Percentiles rank a stretch among this genome's conserved stretches.
Conservation (phyloP, 2,329 filamentous ascomycete species). For the Fusarium sp. region DNA sequence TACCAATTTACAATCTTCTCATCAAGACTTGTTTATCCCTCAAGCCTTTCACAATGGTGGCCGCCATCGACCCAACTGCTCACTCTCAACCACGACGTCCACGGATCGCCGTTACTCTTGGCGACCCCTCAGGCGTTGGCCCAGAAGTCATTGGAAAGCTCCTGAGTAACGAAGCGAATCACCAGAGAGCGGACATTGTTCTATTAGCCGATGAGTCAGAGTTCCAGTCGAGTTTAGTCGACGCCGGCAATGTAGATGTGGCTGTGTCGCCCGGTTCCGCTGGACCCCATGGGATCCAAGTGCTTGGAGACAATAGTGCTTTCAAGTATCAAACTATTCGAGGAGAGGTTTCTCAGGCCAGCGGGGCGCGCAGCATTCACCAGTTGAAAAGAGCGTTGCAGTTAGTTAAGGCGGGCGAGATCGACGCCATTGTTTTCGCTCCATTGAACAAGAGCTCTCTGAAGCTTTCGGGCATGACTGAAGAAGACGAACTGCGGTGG, state of each 20-base stretch:
- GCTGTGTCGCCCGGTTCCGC: conserved; percentile 25
- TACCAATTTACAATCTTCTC: neutral
- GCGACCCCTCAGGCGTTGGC: conserved; percentile 52
- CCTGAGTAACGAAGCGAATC: conserved; percentile 48
- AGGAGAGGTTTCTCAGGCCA: conserved; percentile 45
- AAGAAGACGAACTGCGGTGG: conserved; percentile 55
- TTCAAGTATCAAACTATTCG: conserved; percentile 14
- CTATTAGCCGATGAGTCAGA: conserved; percentile 50
- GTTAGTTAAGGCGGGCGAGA: conserved; percentile 45
- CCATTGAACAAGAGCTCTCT: conserved; percentile 54
- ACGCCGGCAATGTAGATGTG: conserved; percentile 41
- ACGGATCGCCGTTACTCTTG: conserved; percentile 50
- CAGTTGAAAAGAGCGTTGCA: conserved; percentile 49
- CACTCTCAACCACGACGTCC: neutral
- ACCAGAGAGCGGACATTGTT: conserved; percentile 48
- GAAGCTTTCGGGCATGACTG: conserved; percentile 53
- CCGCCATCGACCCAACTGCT: neutral
- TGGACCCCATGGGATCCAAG: conserved; percentile 43
- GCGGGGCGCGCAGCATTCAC: conserved; percentile 47
- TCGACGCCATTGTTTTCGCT: conserved; percentile 53
- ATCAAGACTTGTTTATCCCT: neutral
- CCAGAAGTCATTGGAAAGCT: conserved; percentile 53
- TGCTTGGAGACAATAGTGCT: conserved; percentile 50
- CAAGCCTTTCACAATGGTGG: neutral
- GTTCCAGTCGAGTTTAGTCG: conserved; percentile 40